phyloP scores from a whole-genome alignment of 495 filamentous ascomycete genomes.

The Arthonia radiata region DNA sequence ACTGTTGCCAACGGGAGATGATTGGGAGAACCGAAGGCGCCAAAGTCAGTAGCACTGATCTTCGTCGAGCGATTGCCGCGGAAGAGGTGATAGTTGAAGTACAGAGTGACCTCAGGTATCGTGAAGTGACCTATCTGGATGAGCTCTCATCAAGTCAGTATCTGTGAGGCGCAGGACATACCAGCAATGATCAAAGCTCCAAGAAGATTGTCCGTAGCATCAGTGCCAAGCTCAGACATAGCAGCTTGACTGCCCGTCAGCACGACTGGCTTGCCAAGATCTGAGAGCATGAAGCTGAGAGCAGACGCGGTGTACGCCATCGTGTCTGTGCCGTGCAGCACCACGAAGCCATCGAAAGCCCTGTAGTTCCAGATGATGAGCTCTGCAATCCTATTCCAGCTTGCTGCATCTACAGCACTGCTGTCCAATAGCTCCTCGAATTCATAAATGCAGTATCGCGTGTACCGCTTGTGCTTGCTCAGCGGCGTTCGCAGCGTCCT shows the following conservation, averaged over 20 bases:
- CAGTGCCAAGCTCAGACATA: constrained; percentile 78
- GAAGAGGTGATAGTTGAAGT: constrained; percentile 85
- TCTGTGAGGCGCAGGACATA: too few relatives aligned
- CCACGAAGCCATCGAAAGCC: constrained; percentile 80
- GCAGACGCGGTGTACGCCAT: constrained; percentile 82
- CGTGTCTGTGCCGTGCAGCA: constrained; percentile 91
- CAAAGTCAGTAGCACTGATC: constrained; percentile 62
- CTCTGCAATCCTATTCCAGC: constrained; percentile 69
- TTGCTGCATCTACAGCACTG: constrained; percentile 69
- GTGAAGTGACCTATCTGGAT: constrained; percentile 87
- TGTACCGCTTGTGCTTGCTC: constrained; percentile 55
- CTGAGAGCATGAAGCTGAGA: constrained; percentile 80
- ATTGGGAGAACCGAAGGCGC: constrained; percentile 74
- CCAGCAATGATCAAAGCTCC: constrained; percentile 83
- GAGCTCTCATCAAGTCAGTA: too few relatives aligned
- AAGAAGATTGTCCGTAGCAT: constrained; percentile 89
- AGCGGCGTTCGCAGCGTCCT: constrained; percentile 53
- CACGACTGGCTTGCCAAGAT: constrained; percentile 78
- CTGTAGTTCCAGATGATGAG: constrained; percentile 53
- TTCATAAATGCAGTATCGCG: constrained; percentile 70
- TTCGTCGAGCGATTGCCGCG: constrained; percentile 81
- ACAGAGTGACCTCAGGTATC: constrained; percentile 87
- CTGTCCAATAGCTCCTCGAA: constrained; percentile 76
- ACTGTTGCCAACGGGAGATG: constrained; percentile 55
- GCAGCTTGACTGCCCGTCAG: constrained; percentile 65